Percentiles rank a stretch among this genome's conserved stretches.
phyloP scores from a whole-genome alignment of 2,329 filamentous ascomycete genomes.

The Ilyonectria destructans region DNA sequence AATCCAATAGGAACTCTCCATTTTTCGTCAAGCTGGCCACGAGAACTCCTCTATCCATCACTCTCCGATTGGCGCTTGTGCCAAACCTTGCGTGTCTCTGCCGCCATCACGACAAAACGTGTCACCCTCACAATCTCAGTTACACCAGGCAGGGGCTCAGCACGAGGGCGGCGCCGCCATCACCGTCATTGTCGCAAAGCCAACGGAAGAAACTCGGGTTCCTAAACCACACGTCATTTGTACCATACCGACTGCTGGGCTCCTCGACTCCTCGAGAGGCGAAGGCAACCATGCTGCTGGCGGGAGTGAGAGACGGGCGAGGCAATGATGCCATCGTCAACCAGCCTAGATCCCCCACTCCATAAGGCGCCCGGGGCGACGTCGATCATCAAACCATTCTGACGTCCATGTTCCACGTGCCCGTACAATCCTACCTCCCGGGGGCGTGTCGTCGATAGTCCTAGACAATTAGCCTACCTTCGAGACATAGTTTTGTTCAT shows the following conservation, averaged over 20 bases:
- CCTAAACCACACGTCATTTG: background rate
- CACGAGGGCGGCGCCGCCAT: background rate
- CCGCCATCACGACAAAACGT: background rate
- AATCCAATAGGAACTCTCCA: background rate
- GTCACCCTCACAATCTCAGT: background rate
- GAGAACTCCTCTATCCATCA: background rate
- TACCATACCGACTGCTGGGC: background rate
- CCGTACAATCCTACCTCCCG: slow-evolving; percentile 11
- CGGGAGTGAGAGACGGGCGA: background rate
- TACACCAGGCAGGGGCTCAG: background rate
- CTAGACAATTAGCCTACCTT: background rate
- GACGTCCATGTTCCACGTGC: slow-evolving; percentile 29
- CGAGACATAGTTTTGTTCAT: background rate
- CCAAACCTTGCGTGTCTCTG: background rate
- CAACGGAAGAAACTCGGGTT: background rate
- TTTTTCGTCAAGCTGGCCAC: background rate
- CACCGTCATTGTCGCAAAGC: background rate
- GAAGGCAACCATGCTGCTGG: slow-evolving; percentile 1
- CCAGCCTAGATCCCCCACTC: background rate
- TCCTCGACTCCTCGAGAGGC: background rate
- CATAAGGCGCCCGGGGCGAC: slow-evolving; percentile 3
- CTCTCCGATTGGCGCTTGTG: background rate
- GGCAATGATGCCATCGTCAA: slow-evolving; percentile 10
- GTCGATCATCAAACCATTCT: slow-evolving; percentile 31
- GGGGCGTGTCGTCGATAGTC: slow-evolving; percentile 9